Base-by-base conservation (phyloP, 2,329 filamentous ascomycete genomes). In the Aspergillus sp. region DNA sequence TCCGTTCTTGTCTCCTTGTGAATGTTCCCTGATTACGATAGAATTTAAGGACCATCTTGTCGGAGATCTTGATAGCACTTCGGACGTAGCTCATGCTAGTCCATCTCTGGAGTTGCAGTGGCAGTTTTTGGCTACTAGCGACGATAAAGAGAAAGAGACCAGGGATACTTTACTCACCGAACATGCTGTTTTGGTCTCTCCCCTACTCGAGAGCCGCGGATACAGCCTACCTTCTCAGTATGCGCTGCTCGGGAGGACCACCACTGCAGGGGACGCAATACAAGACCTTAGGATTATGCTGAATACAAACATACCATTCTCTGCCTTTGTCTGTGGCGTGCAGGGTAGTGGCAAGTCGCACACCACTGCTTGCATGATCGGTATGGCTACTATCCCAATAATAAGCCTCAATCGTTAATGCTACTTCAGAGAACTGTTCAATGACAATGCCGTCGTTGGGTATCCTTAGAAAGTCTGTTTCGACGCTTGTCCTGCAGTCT, bases 321-420 rank as follows among this genome's bases (percentile, higher is more conserved):
- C 83, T 0, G 75, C 79, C 0, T 88, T 88, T 66, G 83, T 88
- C 18, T 88, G 85, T 58, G 85, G 85, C 1, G 81, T 81, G 1
- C 85, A 88, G 63, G 85, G 85, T 0, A 82, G 80, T 42, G 85
- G 85, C 0, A 88, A 88, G 64, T 83, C 80, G 18, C 83, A 88
- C 56, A 86, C 84, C 0, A 72, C 86, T 2, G 81, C 83, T 0
- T 85, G 81, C 62, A 73, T 88, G 48, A 73, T 87, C 0, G 58
- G 60, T 62, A 50, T 22, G 36, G 13, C 18, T 36, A 13, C 18
- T 15, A 20, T 18, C 6, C 8, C n/a, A 15, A 22, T 34, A 4
- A 13, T 22, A 12, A 5, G 12, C 12, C 2, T 8, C 22, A n/a
- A 17, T 22, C 22, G 22, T 22, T 22, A 22, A 22, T 22, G 22